Evolutionary conservation across 108 stramenopile genomes (phyloP), one percentile per base, ranked within the genome.

Genomic region (Poteriospumella lacustris): DNA sequence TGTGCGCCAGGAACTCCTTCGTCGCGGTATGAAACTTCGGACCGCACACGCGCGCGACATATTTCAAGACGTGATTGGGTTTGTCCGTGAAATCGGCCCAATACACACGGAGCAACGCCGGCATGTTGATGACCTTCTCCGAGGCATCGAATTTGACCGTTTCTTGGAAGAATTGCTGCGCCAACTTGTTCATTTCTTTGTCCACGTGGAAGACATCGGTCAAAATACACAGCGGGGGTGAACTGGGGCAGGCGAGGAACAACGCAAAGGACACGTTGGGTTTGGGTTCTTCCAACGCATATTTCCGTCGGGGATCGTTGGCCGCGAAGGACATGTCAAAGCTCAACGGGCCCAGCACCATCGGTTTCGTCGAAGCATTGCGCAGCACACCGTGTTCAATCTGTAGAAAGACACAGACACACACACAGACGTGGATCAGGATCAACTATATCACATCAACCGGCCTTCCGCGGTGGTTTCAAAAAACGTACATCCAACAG

Each of bases 301-400:
- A 64, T 64, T 19, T 33, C 31, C 36, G 28, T 33, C 60, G 3
- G 5, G 60, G 60, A 33, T 64, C 60, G 36, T 5, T 64, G 36
- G 33, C 60, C 36, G 29, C 3, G 36, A 64, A 64, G 15, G 12
- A 3, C 15, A 64, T 33, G 15, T 19, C 15, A 33, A 34, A 64
- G 36, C 33, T 64, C 28, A 64, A 34, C 15, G 60, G 60, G 9
- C 60, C 60, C 15, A 64, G 36, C 31, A 64, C 5, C 3, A 64
- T 64, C 3, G 60, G 60, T 64, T 3, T 3, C 5, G 3, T 31
- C 5, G 60, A 64, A 33, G 60, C 15, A 64, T 64, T 19, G 3
- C 60, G 60, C 5, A 64, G 31, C 29, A 64, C 31, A 64, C 60
- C 60, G 36, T 64, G 60, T 33, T 64, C 60, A 33, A 64, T 64